Conservation (phyloP, 305 asterid species). For the Fraxinus ornus region DNA sequence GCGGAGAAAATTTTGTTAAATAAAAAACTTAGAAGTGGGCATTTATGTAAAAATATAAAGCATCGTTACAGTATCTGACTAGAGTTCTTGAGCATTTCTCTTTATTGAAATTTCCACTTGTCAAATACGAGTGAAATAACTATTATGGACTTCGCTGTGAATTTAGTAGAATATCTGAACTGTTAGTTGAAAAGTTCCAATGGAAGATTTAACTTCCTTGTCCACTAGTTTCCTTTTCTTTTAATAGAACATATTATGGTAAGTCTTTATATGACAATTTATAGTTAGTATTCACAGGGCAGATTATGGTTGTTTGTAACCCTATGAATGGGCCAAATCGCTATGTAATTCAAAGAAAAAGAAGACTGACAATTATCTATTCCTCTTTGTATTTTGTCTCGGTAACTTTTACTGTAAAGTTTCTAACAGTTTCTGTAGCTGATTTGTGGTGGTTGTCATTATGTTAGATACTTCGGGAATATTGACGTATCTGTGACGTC, state of each 20-base stretch:
- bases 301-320: not conserved
- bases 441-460: constrained; percentile 25
- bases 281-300: not conserved
- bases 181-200: not conserved
- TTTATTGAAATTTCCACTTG: constrained; percentile 1
- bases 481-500: constrained; percentile 87
- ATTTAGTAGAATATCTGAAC: not conserved
- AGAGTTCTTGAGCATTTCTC: not conserved
- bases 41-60: not conserved
- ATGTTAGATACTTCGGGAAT: constrained; percentile 75
- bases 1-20: not conserved
- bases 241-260: not conserved
- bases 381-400: constrained; percentile 16
- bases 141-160: not conserved
- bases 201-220: not conserved
- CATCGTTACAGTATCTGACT: not conserved
- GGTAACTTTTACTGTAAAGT: not conserved
- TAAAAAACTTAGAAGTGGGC: not conserved
- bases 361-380: not conserved
- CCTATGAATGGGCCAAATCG: not conserved
- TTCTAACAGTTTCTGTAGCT: constrained; percentile 19
- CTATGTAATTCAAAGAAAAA: not conserved
- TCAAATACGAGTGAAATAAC: not conserved
- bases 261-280: not conserved
- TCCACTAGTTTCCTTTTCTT: not conserved